phyloP scores from a whole-genome alignment of 495 filamentous ascomycete genomes.

The Penicillium tannophilum region DNA sequence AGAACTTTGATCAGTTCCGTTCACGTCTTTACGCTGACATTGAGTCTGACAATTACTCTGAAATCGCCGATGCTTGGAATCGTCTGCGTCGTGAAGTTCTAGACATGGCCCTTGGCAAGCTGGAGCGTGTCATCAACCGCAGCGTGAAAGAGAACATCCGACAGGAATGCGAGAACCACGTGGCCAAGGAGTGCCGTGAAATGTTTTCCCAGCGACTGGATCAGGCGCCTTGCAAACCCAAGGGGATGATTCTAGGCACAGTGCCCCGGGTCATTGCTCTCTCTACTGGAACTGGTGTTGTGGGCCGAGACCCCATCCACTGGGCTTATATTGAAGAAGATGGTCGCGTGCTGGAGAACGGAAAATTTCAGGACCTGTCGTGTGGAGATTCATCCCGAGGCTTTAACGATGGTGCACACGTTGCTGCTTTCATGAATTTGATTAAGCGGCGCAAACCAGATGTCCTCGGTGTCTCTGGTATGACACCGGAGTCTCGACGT shows the following conservation, averaged over 20 bases:
- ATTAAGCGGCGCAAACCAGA: slow-evolving; percentile 79
- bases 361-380: slow-evolving; percentile 77
- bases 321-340: slow-evolving; percentile 95
- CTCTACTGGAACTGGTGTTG: slow-evolving; percentile 74
- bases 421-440: slow-evolving; percentile 70
- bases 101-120: slow-evolving; percentile 75
- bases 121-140: slow-evolving; percentile 82
- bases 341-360: slow-evolving; percentile 82
- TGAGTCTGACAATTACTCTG: slow-evolving; percentile 90
- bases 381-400: slow-evolving; percentile 68
- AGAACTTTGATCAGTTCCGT: slow-evolving; percentile 72
- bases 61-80: slow-evolving; percentile 95
- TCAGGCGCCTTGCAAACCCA: slow-evolving; percentile 93
- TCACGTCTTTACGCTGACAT: slow-evolving; percentile 77
- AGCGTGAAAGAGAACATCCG: slow-evolving; percentile 91
- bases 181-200: slow-evolving; percentile 79
- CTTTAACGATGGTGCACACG: slow-evolving; percentile 61
- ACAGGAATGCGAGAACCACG: slow-evolving; percentile 86
- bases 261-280: slow-evolving; percentile 83
- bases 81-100: slow-evolving; percentile 78
- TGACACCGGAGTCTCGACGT: slow-evolving; percentile 81
- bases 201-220: slow-evolving; percentile 86
- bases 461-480: slow-evolving; percentile 88
- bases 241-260: slow-evolving; percentile 88
- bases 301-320: slow-evolving; percentile 74